Conservation (phyloP, 2,329 filamentous ascomycete species). For the Neofusicoccum umdonicola region DNA sequence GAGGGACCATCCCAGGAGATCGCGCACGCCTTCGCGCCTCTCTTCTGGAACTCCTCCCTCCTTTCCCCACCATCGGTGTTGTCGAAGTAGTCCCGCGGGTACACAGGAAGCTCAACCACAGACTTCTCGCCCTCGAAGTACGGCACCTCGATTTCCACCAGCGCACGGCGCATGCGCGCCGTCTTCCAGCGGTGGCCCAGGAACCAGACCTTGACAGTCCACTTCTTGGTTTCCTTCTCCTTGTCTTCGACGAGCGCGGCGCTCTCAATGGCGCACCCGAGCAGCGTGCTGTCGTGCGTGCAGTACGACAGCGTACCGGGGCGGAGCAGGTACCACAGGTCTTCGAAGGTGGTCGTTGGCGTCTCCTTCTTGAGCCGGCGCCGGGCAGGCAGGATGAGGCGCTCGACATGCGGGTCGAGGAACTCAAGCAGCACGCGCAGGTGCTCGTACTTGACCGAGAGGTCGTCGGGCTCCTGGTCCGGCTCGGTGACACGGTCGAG, state of each 20-base stretch:
- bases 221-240: neutral
- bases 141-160: neutral
- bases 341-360: conserved; percentile 6
- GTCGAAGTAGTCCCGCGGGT: conserved; percentile 9
- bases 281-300: neutral
- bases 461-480: conserved; percentile 1
- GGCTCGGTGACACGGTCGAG: neutral
- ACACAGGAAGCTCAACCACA: neutral
- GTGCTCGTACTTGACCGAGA: conserved; percentile 9
- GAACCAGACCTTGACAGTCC: conserved; percentile 7
- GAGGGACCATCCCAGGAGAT: conserved; percentile 7
- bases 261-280: conserved; percentile 13
- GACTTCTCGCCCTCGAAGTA: conserved; percentile 13
- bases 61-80: neutral
- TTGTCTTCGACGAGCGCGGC: neutral
- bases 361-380: conserved; percentile 6
- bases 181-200: conserved; percentile 11
- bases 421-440: conserved; percentile 11
- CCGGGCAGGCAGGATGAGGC: neutral
- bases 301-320: conserved; percentile 3
- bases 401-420: conserved; percentile 9
- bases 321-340: conserved; percentile 14
- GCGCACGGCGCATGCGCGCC: neutral
- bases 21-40: neutral
- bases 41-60: neutral